Conservation (phyloP, 2,329 filamentous ascomycete species). For the Apiospora pterosperma region DNA sequence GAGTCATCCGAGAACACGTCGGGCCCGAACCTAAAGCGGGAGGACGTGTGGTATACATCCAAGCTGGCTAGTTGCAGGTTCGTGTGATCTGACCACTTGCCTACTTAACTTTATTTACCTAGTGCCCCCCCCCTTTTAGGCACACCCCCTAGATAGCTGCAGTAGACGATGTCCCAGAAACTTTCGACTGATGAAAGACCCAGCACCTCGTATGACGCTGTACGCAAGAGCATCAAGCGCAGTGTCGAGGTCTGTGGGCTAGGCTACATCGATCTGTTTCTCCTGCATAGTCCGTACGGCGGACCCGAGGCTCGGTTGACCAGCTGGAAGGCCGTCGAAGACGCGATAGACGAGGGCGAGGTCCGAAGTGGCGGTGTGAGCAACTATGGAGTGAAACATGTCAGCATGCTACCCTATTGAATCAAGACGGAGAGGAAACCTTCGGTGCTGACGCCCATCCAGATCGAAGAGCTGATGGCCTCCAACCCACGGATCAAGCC, state of each 20-base stretch:
- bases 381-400: constrained; percentile 75
- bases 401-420: constrained; percentile 31
- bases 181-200: constrained; percentile 19
- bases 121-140: not conserved
- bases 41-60: constrained; percentile 76
- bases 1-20: constrained; percentile 40
- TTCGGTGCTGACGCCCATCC: not conserved
- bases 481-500: constrained; percentile 60
- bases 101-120: too few relatives aligned
- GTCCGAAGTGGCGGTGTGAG: constrained; percentile 70
- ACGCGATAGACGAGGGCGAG: constrained; percentile 70
- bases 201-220: constrained; percentile 61
- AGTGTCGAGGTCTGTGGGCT: constrained; percentile 63
- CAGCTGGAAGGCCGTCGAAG: constrained; percentile 74
- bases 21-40: constrained; percentile 56
- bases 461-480: constrained; percentile 67
- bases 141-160: too few relatives aligned
- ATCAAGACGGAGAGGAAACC: not conserved
- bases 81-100: not conserved
- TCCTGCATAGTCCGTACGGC: constrained; percentile 77
- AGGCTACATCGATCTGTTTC: constrained; percentile 75
- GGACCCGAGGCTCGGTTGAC: constrained; percentile 64
- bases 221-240: constrained; percentile 61
- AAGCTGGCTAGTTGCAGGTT: constrained; percentile 62
- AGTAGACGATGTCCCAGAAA: not conserved